A percentile compares a stretch with the other conserved stretches of the same genome.
Conservation (phyloP, 2,329 filamentous ascomycete genomes). For the Xylariaceae sp. region DNA sequence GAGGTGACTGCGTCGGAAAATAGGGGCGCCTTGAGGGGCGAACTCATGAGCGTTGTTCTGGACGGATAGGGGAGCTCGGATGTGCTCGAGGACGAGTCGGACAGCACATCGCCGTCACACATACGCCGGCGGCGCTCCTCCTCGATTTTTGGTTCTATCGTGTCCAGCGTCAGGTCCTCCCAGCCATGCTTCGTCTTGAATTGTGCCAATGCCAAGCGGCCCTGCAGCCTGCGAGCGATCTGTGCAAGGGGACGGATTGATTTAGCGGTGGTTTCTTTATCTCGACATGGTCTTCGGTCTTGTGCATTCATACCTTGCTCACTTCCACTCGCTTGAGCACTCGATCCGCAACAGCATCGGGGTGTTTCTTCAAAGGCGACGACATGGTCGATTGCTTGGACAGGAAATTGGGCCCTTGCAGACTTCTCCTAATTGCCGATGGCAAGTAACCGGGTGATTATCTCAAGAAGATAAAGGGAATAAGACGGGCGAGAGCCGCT, state of each 20-base stretch:
- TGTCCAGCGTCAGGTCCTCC: constrained; percentile 83
- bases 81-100: constrained; percentile 80
- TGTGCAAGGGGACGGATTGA: constrained; percentile 39
- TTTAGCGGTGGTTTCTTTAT: constrained; percentile 19
- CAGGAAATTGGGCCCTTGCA: constrained; percentile 14
- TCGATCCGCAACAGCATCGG: constrained; percentile 61
- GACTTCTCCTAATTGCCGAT: background rate
- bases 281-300: background rate
- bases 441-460: constrained; percentile 23
- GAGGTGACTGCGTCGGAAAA: constrained; percentile 79
- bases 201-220: constrained; percentile 89
- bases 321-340: constrained; percentile 70
- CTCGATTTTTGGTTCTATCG: constrained; percentile 78
- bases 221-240: constrained; percentile 91
- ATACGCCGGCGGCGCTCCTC: constrained; percentile 71
- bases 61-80: constrained; percentile 71
- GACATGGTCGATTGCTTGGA: constrained; percentile 45
- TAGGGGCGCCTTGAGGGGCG: constrained; percentile 72
- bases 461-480: constrained; percentile 19
- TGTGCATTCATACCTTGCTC: constrained; percentile 58
- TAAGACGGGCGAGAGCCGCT: constrained; percentile 8
- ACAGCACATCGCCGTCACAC: constrained; percentile 68
- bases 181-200: constrained; percentile 97
- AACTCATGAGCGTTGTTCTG: constrained; percentile 69
- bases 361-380: constrained; percentile 60